phyloP scores from a whole-genome alignment of 1,284 basidiomycete genomes.

The Filobasidium uniguttulatum region DNA sequence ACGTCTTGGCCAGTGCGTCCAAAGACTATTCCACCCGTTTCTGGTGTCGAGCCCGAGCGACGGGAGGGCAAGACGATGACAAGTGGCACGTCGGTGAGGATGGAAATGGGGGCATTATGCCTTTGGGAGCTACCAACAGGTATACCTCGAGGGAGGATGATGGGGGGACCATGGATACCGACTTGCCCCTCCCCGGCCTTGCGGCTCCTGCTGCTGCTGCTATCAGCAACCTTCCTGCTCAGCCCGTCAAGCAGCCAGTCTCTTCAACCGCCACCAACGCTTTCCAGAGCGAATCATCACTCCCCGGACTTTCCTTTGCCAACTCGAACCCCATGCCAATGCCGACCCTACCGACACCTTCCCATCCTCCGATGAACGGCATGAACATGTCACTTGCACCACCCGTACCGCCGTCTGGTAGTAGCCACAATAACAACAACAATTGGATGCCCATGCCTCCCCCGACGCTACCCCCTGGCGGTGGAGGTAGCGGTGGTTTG shows the following conservation, averaged over 20 bases:
- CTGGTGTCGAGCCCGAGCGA: slow-evolving; percentile 71
- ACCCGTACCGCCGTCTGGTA: too few species aligned
- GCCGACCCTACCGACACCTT: neutral
- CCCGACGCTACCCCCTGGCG: slow-evolving; percentile 5
- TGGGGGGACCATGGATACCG: slow-evolving; percentile 20
- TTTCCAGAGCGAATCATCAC: neutral
- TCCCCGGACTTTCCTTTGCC: slow-evolving; percentile 7
- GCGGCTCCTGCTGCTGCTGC: slow-evolving; percentile 9
- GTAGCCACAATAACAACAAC: too few species aligned
- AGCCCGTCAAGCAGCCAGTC: slow-evolving; percentile 10
- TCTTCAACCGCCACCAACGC: neutral
- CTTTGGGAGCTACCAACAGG: too few species aligned
- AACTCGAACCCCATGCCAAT: neutral
- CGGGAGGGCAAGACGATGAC: slow-evolving; percentile 50
- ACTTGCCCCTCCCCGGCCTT: slow-evolving; percentile 39
- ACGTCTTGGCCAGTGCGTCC: slow-evolving; percentile 78
- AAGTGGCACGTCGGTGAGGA: slow-evolving; percentile 34
- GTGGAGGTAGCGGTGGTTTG: neutral
- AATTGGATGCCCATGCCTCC: neutral
- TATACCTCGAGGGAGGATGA: slow-evolving; percentile 20
- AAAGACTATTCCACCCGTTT: slow-evolving; percentile 97
- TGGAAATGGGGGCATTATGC: too few species aligned
- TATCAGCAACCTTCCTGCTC: neutral
- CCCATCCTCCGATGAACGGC: neutral
- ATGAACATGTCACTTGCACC: too few species aligned